phyloP scores from a whole-genome alignment of 495 filamentous ascomycete genomes.

The Neurospora discreta region DNA sequence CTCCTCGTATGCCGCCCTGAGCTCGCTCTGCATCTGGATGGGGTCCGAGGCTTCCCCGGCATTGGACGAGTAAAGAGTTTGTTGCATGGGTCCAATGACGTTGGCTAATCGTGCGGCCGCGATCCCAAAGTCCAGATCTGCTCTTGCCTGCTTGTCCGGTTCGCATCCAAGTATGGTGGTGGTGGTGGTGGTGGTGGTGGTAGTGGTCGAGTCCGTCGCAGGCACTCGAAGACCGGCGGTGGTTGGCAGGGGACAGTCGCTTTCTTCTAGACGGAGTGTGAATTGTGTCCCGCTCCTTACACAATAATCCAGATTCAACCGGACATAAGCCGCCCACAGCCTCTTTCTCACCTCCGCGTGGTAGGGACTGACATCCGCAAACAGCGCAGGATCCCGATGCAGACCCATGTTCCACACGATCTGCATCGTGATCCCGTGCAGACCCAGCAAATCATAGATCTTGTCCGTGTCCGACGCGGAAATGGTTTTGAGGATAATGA shows the following conservation, averaged over 20 bases:
- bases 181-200: too few species aligned
- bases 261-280: slow-evolving; percentile 6
- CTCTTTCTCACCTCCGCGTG: slow-evolving; percentile 12
- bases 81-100: slow-evolving; percentile 9
- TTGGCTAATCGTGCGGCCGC: slow-evolving; percentile 5
- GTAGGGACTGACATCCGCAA: slow-evolving; percentile 7
- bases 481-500: slow-evolving; percentile 10
- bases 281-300: slow-evolving; percentile 14
- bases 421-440: slow-evolving; percentile 11
- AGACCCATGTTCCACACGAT: slow-evolving; percentile 12
- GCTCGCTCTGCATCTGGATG: not conserved
- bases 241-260: slow-evolving; percentile 10
- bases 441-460: slow-evolving; percentile 8
- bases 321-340: slow-evolving; percentile 7
- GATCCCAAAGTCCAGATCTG: slow-evolving; percentile 5
- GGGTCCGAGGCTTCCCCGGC: not conserved
- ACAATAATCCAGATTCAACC: slow-evolving; percentile 13
- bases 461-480: slow-evolving; percentile 15
- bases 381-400: slow-evolving; percentile 9
- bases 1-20: not conserved
- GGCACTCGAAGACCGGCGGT: not conserved
- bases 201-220: too few species aligned
- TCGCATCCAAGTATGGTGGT: not conserved
- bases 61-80: slow-evolving; percentile 1
- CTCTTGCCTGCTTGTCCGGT: not conserved